Percentiles rank a stretch among this genome's conserved stretches.
Evolutionary conservation across 768 basidiomycete genomes (phyloP).

Genomic region (Russula lepida): DNA sequence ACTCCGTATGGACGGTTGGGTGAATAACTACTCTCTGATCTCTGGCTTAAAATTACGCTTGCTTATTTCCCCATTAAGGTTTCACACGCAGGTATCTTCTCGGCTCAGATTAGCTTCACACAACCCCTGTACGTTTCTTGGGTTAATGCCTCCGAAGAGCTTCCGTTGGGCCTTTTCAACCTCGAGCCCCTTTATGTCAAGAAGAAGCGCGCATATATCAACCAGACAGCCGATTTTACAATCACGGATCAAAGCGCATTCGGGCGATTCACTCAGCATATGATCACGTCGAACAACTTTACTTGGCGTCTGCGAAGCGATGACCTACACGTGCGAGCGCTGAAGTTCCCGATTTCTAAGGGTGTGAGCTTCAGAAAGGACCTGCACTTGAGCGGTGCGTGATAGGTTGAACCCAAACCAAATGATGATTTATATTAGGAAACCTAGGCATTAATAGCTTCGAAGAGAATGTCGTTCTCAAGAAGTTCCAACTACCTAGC

Average conservation of each 20-base stretch:
- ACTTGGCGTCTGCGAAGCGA: conserved; percentile 56
- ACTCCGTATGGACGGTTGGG: conserved; percentile 46
- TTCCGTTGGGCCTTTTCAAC: conserved; percentile 46
- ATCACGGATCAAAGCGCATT: conserved; percentile 52
- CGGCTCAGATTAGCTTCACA: conserved; percentile 49
- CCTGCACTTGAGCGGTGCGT: conserved; percentile 46
- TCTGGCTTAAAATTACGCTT: neutral
- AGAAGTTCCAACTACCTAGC: conserved; percentile 55
- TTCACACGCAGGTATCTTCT: conserved; percentile 56
- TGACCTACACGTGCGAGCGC: conserved; percentile 53
- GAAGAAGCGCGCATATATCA: conserved; percentile 49
- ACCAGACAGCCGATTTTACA: conserved; percentile 50
- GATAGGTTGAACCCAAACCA: neutral
- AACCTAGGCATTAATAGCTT: conserved; percentile 53
- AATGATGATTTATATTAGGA: neutral
- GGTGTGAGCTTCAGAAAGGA: conserved; percentile 58
- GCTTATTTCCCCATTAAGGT: conserved; percentile 32
- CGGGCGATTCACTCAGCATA: conserved; percentile 46
- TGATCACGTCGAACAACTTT: conserved; percentile 62
- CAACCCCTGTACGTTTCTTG: conserved; percentile 51
- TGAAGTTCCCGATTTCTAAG: conserved; percentile 58
- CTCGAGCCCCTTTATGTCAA: conserved; percentile 42
- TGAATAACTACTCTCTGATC: conserved; percentile 27
- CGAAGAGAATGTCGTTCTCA: conserved; percentile 42
- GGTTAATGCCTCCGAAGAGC: conserved; percentile 41